Conservation (phyloP, 352 stramenopile genomes). For the Blastocystis hominis region DNA sequence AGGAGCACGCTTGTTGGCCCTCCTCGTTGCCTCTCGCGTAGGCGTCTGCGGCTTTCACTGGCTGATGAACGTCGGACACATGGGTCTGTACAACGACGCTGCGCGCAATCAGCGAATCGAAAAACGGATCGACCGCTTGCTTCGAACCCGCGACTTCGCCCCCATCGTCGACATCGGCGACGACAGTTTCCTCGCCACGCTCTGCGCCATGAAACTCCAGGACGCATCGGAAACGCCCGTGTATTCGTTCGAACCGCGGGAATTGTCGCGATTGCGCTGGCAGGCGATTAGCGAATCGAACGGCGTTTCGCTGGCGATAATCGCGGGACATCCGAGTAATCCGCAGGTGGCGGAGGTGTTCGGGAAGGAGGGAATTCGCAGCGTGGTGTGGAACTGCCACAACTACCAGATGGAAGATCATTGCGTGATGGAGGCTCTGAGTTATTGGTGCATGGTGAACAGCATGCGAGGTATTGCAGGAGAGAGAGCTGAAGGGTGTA, state of each 20-base stretch:
- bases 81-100: background rate
- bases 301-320: background rate
- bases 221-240: background rate
- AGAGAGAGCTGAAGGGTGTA: too few relatives aligned
- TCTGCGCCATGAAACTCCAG: background rate
- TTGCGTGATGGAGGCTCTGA: constrained; percentile 18
- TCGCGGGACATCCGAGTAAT: background rate
- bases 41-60: background rate
- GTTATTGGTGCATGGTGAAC: constrained; percentile 46
- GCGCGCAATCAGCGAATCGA: background rate
- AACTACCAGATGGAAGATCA: constrained; percentile 52
- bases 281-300: background rate
- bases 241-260: constrained; percentile 2
- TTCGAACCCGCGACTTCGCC: background rate
- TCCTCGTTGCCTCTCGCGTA: background rate
- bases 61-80: background rate
- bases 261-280: background rate
- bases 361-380: background rate
- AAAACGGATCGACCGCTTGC: background rate
- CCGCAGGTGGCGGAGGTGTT: background rate
- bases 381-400: constrained; percentile 7
- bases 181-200: background rate
- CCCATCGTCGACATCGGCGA: constrained; percentile 20
- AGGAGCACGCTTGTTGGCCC: too few relatives aligned
- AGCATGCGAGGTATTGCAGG: background rate